Evolutionary conservation across 2,329 filamentous ascomycete species (phyloP), one percentile per base, ranked within the genome.

Genomic region (Venturia nashicola): DNA sequence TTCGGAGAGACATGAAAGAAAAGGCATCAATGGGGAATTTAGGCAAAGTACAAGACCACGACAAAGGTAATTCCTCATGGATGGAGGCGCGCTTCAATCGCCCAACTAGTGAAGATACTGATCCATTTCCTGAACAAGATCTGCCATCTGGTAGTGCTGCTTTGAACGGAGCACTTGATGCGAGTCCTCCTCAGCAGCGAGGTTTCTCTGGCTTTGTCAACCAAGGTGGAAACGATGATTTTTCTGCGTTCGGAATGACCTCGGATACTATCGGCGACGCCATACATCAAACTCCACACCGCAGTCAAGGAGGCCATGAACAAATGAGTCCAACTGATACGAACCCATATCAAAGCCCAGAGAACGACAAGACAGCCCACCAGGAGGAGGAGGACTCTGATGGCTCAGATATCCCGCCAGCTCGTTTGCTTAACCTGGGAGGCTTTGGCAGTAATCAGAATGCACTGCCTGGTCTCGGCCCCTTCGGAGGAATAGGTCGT

Each of bases 261-360:
- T 74, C 82, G 5, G 81, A 83, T 68, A 80, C 80, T 42, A 75
- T 80, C 79, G 71, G 85, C 72, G 82, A 85, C 63, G 79, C 81
- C 60, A 75, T 81, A 74, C 81, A 84, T 67, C 80, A 82, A 54
- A 81, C 80, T 18, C 81, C 82, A 12, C 59, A 62, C 61, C 75
- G 76, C 64, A 73, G 71, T 34, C 71, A 69, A 42, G 70, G 70
- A 20, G 79, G 80, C n/a, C 80, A 86, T 67, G 89, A 91, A 65
- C 88, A 89, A 0, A 84, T 90, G 71, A 97, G 93, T 72, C 94
- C 94, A 12, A 94, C 92, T 0, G 90, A 96, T 71, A 97, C 94
- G 3, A 99, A 99, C 72, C 94, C 94, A 1, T 99, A 94, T 72
- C 90, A 92, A 67, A 97, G 93, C 73, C 94, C 94, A 2, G 85